Evolutionary conservation across 2,329 filamentous ascomycete species (phyloP), one percentile per base, ranked within the genome.

Genomic region (Fusarium palustre): DNA sequence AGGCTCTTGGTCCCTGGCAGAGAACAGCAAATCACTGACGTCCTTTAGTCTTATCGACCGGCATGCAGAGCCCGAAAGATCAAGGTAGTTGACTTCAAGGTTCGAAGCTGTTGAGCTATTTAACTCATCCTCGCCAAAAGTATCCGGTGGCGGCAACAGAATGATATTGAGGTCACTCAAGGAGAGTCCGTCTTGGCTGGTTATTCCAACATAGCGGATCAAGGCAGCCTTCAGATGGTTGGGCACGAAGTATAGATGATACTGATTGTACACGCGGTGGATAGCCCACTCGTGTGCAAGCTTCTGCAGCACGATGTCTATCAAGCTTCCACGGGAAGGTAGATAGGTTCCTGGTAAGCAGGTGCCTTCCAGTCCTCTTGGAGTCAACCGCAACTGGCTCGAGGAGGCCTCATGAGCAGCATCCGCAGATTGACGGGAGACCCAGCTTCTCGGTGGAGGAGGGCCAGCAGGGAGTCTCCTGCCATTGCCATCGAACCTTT

Each of bases 381-480:
- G 39, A 18, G 28, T 74, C 62, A 75, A 52, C 63, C 68, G 70
- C 38, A 60, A 73, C 39, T 68, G 66, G 58, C 66, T 63, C 34
- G 63, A 61, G n/a, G 62, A 59, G 64, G 55, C 64, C 49, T 60
- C 59, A 60, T 25, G 47, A 55, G 53, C 39, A 39, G 64, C 64
- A 50, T 70, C 63, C 42, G 57, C 60, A 45, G 59, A 50, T 36
- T 61, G 63, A 82, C 75, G 57, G 48, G 66, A 66, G 16, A 77
- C 59, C 88, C 88, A 90, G 73, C 86, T 89, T 38, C 81, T 81
- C 3, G 88, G 88, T 24, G 88, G 84, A 28, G 87, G 83, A 24
- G 88, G 88, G 0, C 88, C 88, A 3, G 88, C 82, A 12, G 88
- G 87, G 22, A 84, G 77, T 57, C 86, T 82, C 58, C 84, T 81